These are phyloP conservation scores for Arabis alpina DNA, from an alignment of 345 rosid species.

Conservation along the genomic window DNA sequence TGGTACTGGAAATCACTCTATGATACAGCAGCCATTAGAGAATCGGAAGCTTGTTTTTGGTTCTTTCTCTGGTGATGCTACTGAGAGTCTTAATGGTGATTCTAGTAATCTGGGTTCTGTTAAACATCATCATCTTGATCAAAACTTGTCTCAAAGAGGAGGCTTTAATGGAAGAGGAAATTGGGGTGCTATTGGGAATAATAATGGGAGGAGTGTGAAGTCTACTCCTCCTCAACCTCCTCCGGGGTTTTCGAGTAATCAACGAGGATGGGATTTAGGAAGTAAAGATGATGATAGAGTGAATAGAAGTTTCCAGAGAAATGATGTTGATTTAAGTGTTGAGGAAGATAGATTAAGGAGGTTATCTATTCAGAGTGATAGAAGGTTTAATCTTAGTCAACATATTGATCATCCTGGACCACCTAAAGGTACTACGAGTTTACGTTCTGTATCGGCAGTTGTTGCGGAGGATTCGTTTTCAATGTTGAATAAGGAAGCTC, in stretches of 20 bases:
- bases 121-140: constrained; percentile 41
- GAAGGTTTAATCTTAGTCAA: constrained; percentile 47
- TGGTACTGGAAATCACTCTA: constrained; percentile 36
- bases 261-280: constrained; percentile 41
- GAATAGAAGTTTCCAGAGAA: constrained; percentile 44
- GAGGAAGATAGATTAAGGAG: constrained; percentile 49
- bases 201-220: constrained; percentile 43
- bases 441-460: constrained; percentile 57
- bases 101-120: constrained; percentile 32
- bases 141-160: constrained; percentile 39
- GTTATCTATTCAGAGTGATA: constrained; percentile 33
- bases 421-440: constrained; percentile 56
- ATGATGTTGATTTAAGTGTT: constrained; percentile 37
- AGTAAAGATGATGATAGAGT: constrained; percentile 29
- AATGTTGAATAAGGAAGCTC: constrained; percentile 45
- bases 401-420: constrained; percentile 77
- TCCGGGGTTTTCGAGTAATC: constrained; percentile 44
- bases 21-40: constrained; percentile 35
- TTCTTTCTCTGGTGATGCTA: constrained; percentile 52
- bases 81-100: constrained; percentile 48
- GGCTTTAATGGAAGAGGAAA: constrained; percentile 48
- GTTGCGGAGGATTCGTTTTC: constrained; percentile 52
- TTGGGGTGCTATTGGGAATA: constrained; percentile 44
- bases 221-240: constrained; percentile 38
- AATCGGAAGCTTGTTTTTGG: constrained; percentile 63